Conservation (phyloP, 176 grass and related monocot genomes). For the Ensete glaucum region DNA sequence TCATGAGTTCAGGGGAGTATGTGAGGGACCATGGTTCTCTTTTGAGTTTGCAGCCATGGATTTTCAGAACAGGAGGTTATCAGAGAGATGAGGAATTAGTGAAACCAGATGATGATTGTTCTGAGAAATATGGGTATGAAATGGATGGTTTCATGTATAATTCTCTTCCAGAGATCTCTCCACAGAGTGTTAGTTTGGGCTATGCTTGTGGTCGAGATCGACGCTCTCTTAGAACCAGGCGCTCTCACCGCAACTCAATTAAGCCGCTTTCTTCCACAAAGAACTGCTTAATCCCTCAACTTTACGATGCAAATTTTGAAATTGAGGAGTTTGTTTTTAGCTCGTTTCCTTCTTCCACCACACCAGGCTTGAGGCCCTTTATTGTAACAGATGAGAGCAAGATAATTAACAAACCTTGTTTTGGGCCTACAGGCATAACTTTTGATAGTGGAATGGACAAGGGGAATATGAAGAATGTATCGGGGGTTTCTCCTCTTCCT, state of each 20-base stretch:
- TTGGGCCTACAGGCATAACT: constrained; percentile 29
- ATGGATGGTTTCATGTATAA: constrained; percentile 32
- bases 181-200: constrained; percentile 30
- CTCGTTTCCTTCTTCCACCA: constrained; percentile 43
- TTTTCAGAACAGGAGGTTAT: constrained; percentile 49
- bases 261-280: constrained; percentile 49
- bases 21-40: constrained; percentile 60
- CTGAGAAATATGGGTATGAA: constrained; percentile 29
- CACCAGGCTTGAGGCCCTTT: constrained; percentile 41
- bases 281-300: constrained; percentile 67
- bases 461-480: constrained; percentile 22
- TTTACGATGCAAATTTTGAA: constrained; percentile 66
- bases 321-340: constrained; percentile 71
- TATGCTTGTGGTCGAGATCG: constrained; percentile 36
- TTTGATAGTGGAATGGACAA: constrained; percentile 30
- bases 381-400: constrained; percentile 70
- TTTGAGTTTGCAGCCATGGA: constrained; percentile 95
- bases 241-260: constrained; percentile 33
- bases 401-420: constrained; percentile 60
- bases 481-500: constrained; percentile 39
- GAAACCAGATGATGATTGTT: constrained; percentile 9
- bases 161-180: constrained; percentile 28
- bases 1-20: constrained; percentile 41
- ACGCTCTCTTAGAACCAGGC: constrained; percentile 52
- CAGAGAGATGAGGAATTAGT: constrained; percentile 28